These are phyloP conservation scores for Gossypium thurberi DNA, from an alignment of 345 rosid species.

Conservation along the genomic window DNA sequence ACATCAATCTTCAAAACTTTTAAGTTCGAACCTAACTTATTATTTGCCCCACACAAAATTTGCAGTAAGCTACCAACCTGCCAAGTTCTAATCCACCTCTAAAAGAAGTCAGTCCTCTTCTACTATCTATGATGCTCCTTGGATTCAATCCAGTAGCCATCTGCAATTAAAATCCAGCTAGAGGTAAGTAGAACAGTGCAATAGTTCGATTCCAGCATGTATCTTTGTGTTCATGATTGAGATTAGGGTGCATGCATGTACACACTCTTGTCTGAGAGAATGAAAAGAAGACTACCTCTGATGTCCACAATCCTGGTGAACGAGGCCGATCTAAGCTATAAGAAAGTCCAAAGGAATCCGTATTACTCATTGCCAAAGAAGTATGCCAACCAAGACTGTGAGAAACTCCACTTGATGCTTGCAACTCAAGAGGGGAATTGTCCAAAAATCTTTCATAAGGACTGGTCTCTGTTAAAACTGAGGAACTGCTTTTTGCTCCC, in stretches of 20 bases:
- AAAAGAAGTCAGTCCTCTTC: slow-evolving; percentile 47
- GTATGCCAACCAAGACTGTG: slow-evolving; percentile 29
- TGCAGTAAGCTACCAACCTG: slow-evolving; percentile 43
- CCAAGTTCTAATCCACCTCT: slow-evolving; percentile 56
- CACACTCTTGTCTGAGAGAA: not conserved
- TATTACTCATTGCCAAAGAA: slow-evolving; percentile 14
- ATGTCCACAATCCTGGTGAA: slow-evolving; percentile 56
- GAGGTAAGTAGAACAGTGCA: slow-evolving; percentile 13
- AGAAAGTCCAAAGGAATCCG: slow-evolving; percentile 47
- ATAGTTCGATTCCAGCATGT: slow-evolving; percentile 5
- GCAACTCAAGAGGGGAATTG: slow-evolving; percentile 29
- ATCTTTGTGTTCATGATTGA: not conserved
- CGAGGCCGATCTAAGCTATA: slow-evolving; percentile 33
- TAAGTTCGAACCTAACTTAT: not conserved
- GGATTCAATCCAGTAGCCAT: slow-evolving; percentile 31
- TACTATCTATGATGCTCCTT: slow-evolving; percentile 39
- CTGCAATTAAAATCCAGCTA: slow-evolving; percentile 30
- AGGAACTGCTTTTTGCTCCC: slow-evolving; percentile 36
- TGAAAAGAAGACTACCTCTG: slow-evolving; percentile 43
- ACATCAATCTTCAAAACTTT: not conserved
- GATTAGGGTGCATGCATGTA: not conserved
- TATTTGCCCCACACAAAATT: not conserved
- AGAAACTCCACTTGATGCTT: slow-evolving; percentile 27
- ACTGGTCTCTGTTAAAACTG: slow-evolving; percentile 45
- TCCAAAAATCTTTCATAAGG: slow-evolving; percentile 38